Conservation (phyloP, 768 basidiomycete genomes). For the Hirschioporus abietinus region DNA sequence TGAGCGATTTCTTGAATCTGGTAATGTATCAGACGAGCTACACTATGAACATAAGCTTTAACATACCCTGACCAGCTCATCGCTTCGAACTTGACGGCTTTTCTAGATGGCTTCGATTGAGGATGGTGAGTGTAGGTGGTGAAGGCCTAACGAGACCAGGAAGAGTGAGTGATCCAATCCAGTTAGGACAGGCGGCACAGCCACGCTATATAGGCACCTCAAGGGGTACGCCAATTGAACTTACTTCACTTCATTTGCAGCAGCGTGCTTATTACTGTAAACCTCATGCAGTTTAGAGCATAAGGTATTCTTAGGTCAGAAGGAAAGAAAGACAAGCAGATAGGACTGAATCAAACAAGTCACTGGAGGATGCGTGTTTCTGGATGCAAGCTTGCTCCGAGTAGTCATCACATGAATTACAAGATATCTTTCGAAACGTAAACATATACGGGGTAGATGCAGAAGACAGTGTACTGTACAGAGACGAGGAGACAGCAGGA, state of each 20-base stretch:
- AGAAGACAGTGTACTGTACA: background rate
- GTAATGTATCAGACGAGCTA: constrained; percentile 12
- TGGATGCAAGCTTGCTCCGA: background rate
- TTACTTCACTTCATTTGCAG: too few relatives aligned
- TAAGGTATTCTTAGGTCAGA: too few relatives aligned
- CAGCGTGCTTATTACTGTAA: too few relatives aligned
- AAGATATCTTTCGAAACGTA: background rate
- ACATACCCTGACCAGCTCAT: constrained; percentile 58
- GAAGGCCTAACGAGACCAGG: background rate
- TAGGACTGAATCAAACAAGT: background rate
- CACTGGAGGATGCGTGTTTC: background rate
- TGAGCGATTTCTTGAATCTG: constrained; percentile 92
- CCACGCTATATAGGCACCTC: background rate
- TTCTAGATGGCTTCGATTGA: background rate
- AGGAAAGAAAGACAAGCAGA: too few relatives aligned
- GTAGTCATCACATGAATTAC: background rate
- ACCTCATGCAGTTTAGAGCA: too few relatives aligned
- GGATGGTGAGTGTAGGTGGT: background rate
- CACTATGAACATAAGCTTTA: background rate
- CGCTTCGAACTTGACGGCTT: background rate
- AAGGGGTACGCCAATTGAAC: too few relatives aligned
- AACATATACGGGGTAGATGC: background rate
- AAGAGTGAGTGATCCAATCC: background rate
- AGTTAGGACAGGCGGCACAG: background rate
- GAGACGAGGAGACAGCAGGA: background rate